phyloP scores from a whole-genome alignment of 352 stramenopile species.

The Phytophthora idaei region DNA sequence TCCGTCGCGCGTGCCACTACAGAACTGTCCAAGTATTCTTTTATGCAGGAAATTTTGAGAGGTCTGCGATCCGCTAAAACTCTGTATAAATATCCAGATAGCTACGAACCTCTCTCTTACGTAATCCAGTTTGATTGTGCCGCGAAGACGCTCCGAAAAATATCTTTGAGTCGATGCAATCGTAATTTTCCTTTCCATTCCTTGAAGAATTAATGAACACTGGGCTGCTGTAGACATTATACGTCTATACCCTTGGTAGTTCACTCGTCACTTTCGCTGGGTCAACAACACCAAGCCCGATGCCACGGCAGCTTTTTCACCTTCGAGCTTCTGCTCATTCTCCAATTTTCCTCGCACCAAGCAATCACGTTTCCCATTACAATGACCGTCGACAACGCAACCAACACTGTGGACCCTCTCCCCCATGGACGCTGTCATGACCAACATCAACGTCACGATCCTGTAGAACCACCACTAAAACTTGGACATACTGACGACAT shows the following conservation, averaged over 20 bases:
- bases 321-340: not conserved
- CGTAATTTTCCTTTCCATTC: too few relatives aligned
- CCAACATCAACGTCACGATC: conserved; percentile 1
- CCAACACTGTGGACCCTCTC: conserved; percentile 8
- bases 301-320: not conserved
- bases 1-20: too few relatives aligned
- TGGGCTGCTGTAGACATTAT: too few relatives aligned
- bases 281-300: not conserved
- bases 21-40: too few relatives aligned
- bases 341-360: not conserved
- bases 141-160: not conserved
- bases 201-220: too few relatives aligned
- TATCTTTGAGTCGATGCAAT: too few relatives aligned
- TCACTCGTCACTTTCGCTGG: not conserved
- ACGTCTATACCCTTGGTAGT: not conserved
- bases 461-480: conserved; percentile 6
- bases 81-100: too few relatives aligned
- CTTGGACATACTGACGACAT: not conserved
- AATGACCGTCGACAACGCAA: not conserved
- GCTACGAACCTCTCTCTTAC: not conserved
- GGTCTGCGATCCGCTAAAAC: too few relatives aligned
- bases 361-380: not conserved
- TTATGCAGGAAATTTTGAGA: too few relatives aligned
- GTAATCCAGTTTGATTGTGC: not conserved
- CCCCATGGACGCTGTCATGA: conserved; percentile 10